These are phyloP conservation scores for Theobroma cacao DNA, from an alignment of 345 rosid genomes.

Conservation along the genomic window DNA sequence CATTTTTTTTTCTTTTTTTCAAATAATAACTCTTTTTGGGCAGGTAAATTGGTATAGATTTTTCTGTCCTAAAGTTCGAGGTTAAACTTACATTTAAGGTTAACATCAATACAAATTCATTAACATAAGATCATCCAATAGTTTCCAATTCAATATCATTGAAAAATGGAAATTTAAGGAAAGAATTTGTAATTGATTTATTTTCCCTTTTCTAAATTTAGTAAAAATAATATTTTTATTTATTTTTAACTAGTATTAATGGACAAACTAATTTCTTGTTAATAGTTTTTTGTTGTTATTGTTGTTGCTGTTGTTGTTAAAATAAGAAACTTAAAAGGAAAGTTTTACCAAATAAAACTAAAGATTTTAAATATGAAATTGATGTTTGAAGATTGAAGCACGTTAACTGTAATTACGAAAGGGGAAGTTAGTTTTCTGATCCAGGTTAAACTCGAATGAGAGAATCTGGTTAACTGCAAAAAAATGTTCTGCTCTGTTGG, in stretches of 20 bases:
- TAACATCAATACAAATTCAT: too few species aligned
- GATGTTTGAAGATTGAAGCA: background rate
- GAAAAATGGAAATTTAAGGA: too few species aligned
- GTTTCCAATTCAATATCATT: background rate
- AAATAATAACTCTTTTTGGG: too few species aligned
- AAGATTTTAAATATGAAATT: background rate
- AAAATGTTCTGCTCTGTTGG: background rate
- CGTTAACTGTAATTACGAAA: background rate
- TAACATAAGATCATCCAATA: too few species aligned
- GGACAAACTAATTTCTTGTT: background rate
- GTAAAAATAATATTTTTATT: too few species aligned
- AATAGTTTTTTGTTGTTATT: too few species aligned
- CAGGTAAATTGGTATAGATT: too few species aligned
- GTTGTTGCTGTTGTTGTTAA: background rate
- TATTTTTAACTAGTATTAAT: too few species aligned
- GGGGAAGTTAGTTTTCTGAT: background rate
- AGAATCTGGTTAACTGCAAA: background rate
- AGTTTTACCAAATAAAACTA: background rate
- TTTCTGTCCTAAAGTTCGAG: too few species aligned
- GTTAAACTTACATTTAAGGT: too few species aligned
- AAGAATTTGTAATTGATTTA: too few species aligned
- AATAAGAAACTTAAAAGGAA: background rate
- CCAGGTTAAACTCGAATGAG: background rate
- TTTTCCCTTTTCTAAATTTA: too few species aligned
- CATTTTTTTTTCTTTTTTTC: background rate